Percentiles rank a stretch among this genome's conserved stretches.
Conservation (phyloP, 805 yeast species). For the Lipomyces sp. region DNA sequence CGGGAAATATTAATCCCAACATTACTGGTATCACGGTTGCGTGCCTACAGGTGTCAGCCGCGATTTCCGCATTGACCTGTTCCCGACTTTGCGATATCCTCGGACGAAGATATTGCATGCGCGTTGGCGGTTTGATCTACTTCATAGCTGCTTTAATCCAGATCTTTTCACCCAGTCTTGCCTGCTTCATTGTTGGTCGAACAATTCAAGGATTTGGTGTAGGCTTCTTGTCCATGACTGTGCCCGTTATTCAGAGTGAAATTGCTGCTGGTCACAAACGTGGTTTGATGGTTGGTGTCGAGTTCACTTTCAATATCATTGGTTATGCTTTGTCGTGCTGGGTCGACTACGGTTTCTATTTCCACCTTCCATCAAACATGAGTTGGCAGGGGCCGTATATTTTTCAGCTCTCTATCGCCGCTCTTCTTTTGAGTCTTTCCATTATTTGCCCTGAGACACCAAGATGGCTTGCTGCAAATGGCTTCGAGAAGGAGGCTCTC, state of each 20-base stretch:
- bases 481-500: slow-evolving; percentile 76
- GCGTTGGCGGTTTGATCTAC: slow-evolving; percentile 76
- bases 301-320: slow-evolving; percentile 80
- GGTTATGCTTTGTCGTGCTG: slow-evolving; percentile 84
- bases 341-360: slow-evolving; percentile 80
- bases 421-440: slow-evolving; percentile 69
- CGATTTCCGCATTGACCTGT: not conserved
- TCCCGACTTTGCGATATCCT: slow-evolving; percentile 70
- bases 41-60: slow-evolving; percentile 1
- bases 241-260: slow-evolving; percentile 86
- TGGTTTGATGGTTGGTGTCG: slow-evolving; percentile 82
- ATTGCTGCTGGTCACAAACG: slow-evolving; percentile 84
- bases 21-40: slow-evolving; percentile 1
- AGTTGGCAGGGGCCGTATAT: slow-evolving; percentile 82
- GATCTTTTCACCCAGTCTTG: slow-evolving; percentile 59
- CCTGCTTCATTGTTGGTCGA: slow-evolving; percentile 67
- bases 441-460: slow-evolving; percentile 84
- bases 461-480: slow-evolving; percentile 83
- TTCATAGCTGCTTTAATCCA: slow-evolving; percentile 79
- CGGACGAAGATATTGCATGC: slow-evolving; percentile 77
- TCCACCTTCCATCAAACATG: slow-evolving; percentile 55
- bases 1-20: slow-evolving; percentile 42
- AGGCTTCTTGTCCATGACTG: slow-evolving; percentile 79
- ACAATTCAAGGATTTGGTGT: slow-evolving; percentile 84
- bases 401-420: slow-evolving; percentile 74